Base-by-base conservation (phyloP, 495 filamentous ascomycete genomes). In the Cairneyella variabilis region DNA sequence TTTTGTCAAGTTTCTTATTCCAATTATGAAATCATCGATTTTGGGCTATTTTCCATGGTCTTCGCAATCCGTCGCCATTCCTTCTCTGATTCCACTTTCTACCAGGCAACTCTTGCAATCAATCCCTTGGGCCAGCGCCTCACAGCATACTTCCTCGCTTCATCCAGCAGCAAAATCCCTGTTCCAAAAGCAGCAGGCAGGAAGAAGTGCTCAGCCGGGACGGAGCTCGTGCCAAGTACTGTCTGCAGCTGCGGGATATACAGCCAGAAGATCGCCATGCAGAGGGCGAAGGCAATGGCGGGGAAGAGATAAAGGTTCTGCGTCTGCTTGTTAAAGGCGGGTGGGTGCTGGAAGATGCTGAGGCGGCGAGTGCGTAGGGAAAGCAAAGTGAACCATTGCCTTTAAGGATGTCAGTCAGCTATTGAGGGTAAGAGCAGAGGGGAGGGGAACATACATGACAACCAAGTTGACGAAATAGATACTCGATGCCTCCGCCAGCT, bases 381-480 rank as follows among this genome's bases (percentile, higher is more conserved):
- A 48, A 88, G 73, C 10, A 89, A 71, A 61, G 83, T 86, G 68
- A 86, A 86, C 71, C 78, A 85, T 77, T 89, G 85, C 58, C 57
- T 60, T 16, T 18, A 14, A 7, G 36, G 2, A 37, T 23, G 36
- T 53, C n/a, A 51, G 44, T 39, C 18, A 16, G 18, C 2, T 8
- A 12, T 20, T 18, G 17, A 23, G 11, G 18, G 3, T 6, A 16
- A 57, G 47, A 26, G 22, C 10, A 20, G 23, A 38, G 26, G 16
- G n/a, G 26, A 27, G 37, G 22, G 42, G 57, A 60, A 72, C 64
- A 63, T 78, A 53, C 82, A 85, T 84, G 3, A 86, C 77, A 6
- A 90, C 83, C 8, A 90, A 68, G n/a, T 77, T 86, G 26, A 88
- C 77, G 56, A 90, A 89, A 58, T 89, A 89, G 30, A 89, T 79